Base-by-base conservation (phyloP, 2,329 filamentous ascomycete species). In the Saccharata proteae region DNA sequence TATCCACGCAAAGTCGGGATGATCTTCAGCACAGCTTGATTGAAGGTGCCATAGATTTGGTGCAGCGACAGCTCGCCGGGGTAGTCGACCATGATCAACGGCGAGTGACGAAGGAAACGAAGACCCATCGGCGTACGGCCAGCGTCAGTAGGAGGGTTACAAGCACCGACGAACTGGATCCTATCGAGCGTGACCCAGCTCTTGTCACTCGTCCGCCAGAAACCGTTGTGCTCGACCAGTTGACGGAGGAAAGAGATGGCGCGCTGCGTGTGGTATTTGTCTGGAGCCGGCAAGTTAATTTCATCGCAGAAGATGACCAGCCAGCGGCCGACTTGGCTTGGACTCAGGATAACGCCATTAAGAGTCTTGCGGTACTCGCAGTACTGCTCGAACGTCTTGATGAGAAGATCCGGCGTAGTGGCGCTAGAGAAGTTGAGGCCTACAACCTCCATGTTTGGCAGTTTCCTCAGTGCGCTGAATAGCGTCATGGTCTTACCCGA, bases 401-500 rank as follows among this genome's bases (percentile, higher is more conserved):
- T 86, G 39, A 99, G 72, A 16, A 99, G 74, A 55, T 98, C 92
- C 1, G 90, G 92, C 1, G 90, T 98, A 1, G 92, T 99, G 2
- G 90, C 92, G 46, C 90, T 98, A 4, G 92, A 98, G 57, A 99
- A 98, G 60, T 99, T 99, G 53, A 99, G 82, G 29, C 90, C 90
- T 18, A 98, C 92, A 36, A 94, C 85, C 58, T 98, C 90, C 86
- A 98, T 94, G 53, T 94, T 94, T 3, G 88, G 88, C 36, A 98
- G 67, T 59, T 98, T 98, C 41, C 90, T 79, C 32, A 99, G 73
- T 19, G 90, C 90, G 52, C 88, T 94, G 65, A 99, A 99, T 9
- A 99, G 66, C 8, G 90, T 99, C 90, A 99, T 99, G 4, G 90
- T 99, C 65, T 99, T 99, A 67, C 90, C 90, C 30, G 90, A 98